Evolutionary conservation across 345 rosid species (phyloP), one percentile per base, ranked within the genome.

Genomic region (Hibiscus syriacus): DNA sequence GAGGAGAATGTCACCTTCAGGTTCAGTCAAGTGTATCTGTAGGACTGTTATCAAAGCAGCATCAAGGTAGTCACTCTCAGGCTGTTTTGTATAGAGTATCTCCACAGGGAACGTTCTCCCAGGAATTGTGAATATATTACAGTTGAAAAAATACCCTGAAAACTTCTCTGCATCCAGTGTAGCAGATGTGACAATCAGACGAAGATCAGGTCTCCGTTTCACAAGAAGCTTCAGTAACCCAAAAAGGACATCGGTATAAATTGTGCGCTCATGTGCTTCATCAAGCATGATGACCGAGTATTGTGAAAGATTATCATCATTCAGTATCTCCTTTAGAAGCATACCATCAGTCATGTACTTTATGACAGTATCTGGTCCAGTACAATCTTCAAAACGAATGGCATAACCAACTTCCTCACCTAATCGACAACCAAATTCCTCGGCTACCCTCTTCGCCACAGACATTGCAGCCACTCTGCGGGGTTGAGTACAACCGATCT

Each of bases 261-360:
- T 82, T 22, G 89, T 85, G 60, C 96, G 83, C 81, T 85, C 92
- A 69, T 87, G 96, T 36, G 96, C 96, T 74, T 89, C 96, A 49
- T 87, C 89, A 39, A 89, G 89, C 90, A 87, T 85, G 58, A 89
- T 39, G 5, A 83, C 89, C 0, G 82, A 87, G 69, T 89, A 89
- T 50, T 86, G 85, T 36, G 87, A 76, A 16, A 89, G 83, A 50
- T 72, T 75, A 43, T 80, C 85, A 46, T 86, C 88, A 46, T 73
- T 76, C 67, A 86, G 73, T 71, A 86, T 82, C 79, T 89, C 90
- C 81, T 84, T 80, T 30, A 87, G 85, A 67, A 87, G 89, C 87
- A 89, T 80, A 52, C 96, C 92, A 71, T 87, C 92, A 27, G 92
- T 89, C 89, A 89, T 83, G 71, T 89, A 89, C 78, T 86, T 89